Percentiles rank a stretch among this genome's conserved stretches.
Evolutionary conservation across 768 basidiomycete genomes (phyloP).

Genomic region (Stropharia rugosoannulata): DNA sequence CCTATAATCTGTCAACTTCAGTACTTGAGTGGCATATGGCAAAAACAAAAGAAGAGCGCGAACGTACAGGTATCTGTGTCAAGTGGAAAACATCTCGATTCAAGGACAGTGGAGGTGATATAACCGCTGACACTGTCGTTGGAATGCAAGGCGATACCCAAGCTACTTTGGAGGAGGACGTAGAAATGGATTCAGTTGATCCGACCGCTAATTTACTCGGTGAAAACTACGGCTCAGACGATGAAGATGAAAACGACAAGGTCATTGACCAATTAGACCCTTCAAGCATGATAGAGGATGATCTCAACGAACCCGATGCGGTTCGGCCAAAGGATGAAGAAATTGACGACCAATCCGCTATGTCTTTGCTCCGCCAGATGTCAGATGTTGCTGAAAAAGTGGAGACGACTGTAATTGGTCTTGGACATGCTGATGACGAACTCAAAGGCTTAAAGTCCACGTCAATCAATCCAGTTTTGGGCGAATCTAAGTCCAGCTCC

Average conservation of each 20-base stretch:
- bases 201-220: constrained; percentile 33
- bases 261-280: constrained; percentile 64
- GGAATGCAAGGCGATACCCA: constrained; percentile 23
- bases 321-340: constrained; percentile 43
- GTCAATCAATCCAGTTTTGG: constrained; percentile 57
- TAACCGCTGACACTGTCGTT: constrained; percentile 22
- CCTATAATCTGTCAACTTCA: constrained; percentile 78
- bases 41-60: constrained; percentile 59
- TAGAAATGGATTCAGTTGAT: background rate
- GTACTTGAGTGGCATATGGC: constrained; percentile 89
- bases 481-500: constrained; percentile 37
- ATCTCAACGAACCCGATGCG: constrained; percentile 37
- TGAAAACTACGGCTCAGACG: constrained; percentile 58
- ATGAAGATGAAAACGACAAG: constrained; percentile 54
- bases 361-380: constrained; percentile 18
- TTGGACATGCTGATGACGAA: constrained; percentile 10
- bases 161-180: background rate
- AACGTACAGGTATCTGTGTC: constrained; percentile 64
- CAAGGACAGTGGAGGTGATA: constrained; percentile 37
- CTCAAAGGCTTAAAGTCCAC: constrained; percentile 47
- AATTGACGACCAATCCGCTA: constrained; percentile 49
- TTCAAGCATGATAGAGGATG: constrained; percentile 53
- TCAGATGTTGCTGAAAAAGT: constrained; percentile 1
- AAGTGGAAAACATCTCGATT: constrained; percentile 55
- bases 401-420: constrained; percentile 1